A percentile compares a stretch with the other conserved stretches of the same genome.
Evolutionary conservation across 1,284 basidiomycete species (phyloP).

Genomic region (Ustilago bromivora): DNA sequence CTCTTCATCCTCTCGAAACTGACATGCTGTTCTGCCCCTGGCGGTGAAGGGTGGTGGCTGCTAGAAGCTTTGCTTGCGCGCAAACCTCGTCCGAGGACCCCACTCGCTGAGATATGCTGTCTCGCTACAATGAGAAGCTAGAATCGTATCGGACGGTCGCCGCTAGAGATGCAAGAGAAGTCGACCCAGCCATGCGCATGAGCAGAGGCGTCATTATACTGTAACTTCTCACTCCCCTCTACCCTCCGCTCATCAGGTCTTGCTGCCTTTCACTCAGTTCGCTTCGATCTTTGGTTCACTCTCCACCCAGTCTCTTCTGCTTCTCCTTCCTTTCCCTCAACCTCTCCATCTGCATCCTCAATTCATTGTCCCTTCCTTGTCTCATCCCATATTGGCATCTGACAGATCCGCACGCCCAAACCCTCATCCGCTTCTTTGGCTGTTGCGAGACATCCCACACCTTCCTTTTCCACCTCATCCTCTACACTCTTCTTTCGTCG

Average conservation of each 20-base stretch:
- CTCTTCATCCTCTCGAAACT: not conserved
- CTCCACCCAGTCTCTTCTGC: slow-evolving; percentile 2
- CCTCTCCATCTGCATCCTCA: slow-evolving; percentile 2
- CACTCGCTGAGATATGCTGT: slow-evolving; percentile 1
- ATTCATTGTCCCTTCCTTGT: slow-evolving; percentile 6
- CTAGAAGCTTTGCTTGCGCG: not conserved
- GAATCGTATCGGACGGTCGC: not conserved
- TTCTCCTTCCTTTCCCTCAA: not conserved
- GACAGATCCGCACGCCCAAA: slow-evolving; percentile 11
- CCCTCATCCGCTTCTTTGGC: slow-evolving; percentile 5
- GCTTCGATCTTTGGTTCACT: slow-evolving; percentile 1
- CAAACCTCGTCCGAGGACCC: no score
- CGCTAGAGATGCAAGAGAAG: not conserved
- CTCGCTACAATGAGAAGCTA: not conserved
- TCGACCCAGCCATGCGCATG: slow-evolving; percentile 15
- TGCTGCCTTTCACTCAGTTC: not conserved
- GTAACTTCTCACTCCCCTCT: slow-evolving; percentile 28
- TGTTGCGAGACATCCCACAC: slow-evolving; percentile 10
- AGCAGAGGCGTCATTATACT: slow-evolving; percentile 16
- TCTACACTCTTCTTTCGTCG: not conserved
- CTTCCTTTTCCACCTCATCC: slow-evolving; percentile 28
- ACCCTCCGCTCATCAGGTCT: slow-evolving; percentile 3
- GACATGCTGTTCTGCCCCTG: not conserved
- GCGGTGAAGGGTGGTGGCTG: not conserved
- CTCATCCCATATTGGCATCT: slow-evolving; percentile 5